Base-by-base conservation (phyloP, 2,329 filamentous ascomycete species). In the Fusarium oxysporum region DNA sequence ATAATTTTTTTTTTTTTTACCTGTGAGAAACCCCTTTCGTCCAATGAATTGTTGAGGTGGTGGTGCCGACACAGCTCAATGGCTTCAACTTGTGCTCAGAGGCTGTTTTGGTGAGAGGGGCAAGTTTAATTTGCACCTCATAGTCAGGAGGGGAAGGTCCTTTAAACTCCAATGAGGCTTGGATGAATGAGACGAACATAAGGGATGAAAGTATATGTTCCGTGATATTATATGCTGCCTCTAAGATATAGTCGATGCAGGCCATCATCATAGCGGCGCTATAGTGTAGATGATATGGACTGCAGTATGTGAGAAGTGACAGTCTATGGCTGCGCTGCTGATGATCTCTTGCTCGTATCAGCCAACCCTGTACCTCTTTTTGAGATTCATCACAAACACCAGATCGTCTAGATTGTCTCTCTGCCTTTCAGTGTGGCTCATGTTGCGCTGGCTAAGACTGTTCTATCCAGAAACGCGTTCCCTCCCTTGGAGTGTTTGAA, bases 61-160 rank as follows among this genome's bases (percentile, higher is more conserved):
- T 58, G 51, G 38, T 55, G 47, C 44, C 43, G 43, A 33, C 23
- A 51, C 70, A 55, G 41, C 51, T 71, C 38, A 44, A n/a, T 38
- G 38, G 47, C 38, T 61, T 54, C 50, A 35, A 43, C 62, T 55
- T 50, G 55, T 68, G 64, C 38, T 62, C 54, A 71, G 55, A 25
- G 60, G 55, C 33, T 55, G 69, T 43, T 54, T 58, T 53, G 69
- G 65, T 45, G 38, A 67, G 70, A 72, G 70, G 62, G 70, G 70
- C 32, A 57, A 28, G 70, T 73, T 72, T 72, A 73, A 72, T 73
- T 73, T 62, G 70, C 55, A 62, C 53, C 61, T 48, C 60, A 50
- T 58, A 51, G 47, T 73, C n/a, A 40, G 54, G 70, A 73, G 47
- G 65, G 70, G 65, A 67, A 73, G 51, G 25, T 13, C 28, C 19